Evolutionary conservation across 345 rosid genomes (phyloP).

Genomic region (Lumnitzera littorea): DNA sequence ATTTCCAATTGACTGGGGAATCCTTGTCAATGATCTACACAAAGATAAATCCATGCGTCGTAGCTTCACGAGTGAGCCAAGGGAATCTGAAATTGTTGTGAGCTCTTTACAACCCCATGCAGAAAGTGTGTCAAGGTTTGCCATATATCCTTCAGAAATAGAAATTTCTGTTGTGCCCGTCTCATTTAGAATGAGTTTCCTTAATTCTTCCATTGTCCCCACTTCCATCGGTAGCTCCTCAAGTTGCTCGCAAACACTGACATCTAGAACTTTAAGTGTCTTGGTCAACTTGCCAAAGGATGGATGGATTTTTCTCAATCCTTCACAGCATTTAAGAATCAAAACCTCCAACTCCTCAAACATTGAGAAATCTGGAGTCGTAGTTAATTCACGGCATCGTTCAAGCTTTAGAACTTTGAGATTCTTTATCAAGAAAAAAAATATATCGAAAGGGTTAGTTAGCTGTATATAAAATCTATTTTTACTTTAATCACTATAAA

Average conservation of each 20-base stretch:
- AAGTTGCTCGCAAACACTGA: fast-evolving
- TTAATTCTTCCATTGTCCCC: neutral
- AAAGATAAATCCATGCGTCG: neutral
- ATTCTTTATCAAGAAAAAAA: no score
- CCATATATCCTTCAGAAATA: neutral
- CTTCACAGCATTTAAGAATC: fast-evolving
- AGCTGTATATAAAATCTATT: no score
- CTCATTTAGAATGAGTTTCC: neutral
- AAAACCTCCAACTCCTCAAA: neutral
- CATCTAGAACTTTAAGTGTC: neutral
- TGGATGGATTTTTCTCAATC: neutral
- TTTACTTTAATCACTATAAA: no score
- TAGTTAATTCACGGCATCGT: no score
- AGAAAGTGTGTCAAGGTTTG: neutral
- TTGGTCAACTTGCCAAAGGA: neutral
- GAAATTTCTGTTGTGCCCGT: no score
- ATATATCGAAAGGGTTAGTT: no score
- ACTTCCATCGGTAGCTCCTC: neutral
- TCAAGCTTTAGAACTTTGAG: no score
- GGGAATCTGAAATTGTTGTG: neutral
- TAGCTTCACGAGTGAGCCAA: neutral
- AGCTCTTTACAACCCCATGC: fast-evolving
- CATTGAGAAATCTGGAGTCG: no score
- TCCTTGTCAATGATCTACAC: neutral
- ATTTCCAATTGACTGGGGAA: neutral